Conservation (phyloP, 371 early-diverging fungal species). For the Mucor piriformis region DNA sequence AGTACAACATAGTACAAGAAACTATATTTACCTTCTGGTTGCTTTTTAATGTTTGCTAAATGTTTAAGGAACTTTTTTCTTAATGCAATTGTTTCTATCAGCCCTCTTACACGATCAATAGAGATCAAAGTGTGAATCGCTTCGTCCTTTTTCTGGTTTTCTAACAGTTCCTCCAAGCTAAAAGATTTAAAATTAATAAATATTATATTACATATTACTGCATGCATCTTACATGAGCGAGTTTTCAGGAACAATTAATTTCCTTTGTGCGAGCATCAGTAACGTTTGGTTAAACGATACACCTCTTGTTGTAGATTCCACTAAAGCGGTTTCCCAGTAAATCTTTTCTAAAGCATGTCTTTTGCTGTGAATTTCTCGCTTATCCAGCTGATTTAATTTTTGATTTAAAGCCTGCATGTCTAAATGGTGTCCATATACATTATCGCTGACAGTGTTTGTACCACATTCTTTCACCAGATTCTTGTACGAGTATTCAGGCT, state of each 20-base stretch:
- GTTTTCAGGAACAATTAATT: constrained; percentile 59
- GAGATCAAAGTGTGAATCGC: constrained; percentile 46
- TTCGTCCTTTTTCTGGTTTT: constrained; percentile 48
- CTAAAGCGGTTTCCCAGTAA: constrained; percentile 49
- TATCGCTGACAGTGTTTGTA: constrained; percentile 7
- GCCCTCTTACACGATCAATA: constrained; percentile 50
- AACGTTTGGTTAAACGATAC: constrained; percentile 67
- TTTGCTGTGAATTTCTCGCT: constrained; percentile 32
- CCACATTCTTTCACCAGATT: constrained; percentile 29
- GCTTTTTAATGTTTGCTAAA: constrained; percentile 29
- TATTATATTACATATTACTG: not conserved
- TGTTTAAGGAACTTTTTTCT: constrained; percentile 49
- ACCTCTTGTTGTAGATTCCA: constrained; percentile 43
- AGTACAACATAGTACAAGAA: not conserved
- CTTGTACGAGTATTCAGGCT: constrained; percentile 40
- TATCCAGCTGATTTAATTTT: constrained; percentile 38
- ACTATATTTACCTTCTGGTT: constrained; percentile 7
- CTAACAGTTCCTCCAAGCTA: constrained; percentile 49
- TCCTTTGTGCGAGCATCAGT: constrained; percentile 59
- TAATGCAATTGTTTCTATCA: constrained; percentile 49
- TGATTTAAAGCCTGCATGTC: constrained; percentile 29
- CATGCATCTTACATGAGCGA: constrained; percentile 44
- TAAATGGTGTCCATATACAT: constrained; percentile 24
- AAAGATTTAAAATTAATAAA: not conserved
- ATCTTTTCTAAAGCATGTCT: constrained; percentile 45